A percentile compares a stretch with the other conserved stretches of the same genome.
Conservation (phyloP, 2,329 filamentous ascomycete genomes). For the Botrytis byssoidea region DNA sequence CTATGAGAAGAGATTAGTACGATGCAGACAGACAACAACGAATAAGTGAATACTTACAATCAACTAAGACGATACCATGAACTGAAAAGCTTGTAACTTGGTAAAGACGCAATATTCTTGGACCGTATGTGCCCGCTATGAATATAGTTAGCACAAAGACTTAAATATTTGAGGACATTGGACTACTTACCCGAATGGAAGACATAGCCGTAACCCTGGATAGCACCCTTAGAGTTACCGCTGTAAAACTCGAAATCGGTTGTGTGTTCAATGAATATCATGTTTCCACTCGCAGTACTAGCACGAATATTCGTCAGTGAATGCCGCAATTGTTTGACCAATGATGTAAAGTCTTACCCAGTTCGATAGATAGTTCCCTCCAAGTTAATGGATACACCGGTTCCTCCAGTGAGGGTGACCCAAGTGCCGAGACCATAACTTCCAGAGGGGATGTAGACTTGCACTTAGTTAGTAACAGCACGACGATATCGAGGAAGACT, state of each 20-base stretch:
- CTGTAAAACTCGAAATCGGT: conserved; percentile 55
- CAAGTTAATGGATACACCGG: conserved; percentile 49
- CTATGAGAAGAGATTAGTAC: conserved; percentile 23
- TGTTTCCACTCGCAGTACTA: conserved; percentile 47
- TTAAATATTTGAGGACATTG: background rate
- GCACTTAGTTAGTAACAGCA: background rate
- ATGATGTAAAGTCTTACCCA: conserved; percentile 35
- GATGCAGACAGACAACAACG: background rate
- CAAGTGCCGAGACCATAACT: conserved; percentile 51
- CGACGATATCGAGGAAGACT: background rate
- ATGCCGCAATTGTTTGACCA: background rate
- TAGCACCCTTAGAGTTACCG: conserved; percentile 49
- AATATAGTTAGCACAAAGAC: background rate
- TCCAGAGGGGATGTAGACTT: conserved; percentile 36
- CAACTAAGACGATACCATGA: conserved; percentile 32
- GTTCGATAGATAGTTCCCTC: conserved; percentile 53
- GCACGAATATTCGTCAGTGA: background rate
- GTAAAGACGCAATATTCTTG: conserved; percentile 29
- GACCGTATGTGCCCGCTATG: conserved; percentile 24
- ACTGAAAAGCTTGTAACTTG: conserved; percentile 30
- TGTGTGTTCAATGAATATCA: conserved; percentile 51
- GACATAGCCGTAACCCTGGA: conserved; percentile 53
- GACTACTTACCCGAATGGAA: conserved; percentile 42
- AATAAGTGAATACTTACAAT: conserved; percentile 23
- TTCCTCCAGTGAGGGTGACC: conserved; percentile 49